Percentiles rank a stretch among this genome's conserved stretches.
Evolutionary conservation across 1,139 yeast species (phyloP).

Genomic region (Pichia sp.): DNA sequence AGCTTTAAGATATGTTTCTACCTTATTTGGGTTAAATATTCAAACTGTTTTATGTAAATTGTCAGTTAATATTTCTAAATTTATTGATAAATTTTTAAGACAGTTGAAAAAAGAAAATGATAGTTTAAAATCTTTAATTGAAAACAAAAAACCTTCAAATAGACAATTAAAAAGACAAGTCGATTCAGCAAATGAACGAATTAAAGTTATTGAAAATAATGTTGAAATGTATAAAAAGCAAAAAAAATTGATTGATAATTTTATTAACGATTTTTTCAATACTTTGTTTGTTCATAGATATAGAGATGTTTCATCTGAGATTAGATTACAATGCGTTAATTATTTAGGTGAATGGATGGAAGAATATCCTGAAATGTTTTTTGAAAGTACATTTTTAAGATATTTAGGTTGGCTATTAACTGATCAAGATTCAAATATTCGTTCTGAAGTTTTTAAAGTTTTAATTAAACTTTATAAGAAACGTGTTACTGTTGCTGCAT

Average conservation of each 20-base stretch:
- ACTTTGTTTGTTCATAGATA: conserved; percentile 71
- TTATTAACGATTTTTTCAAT: conserved; percentile 59
- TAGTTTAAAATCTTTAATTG: conserved; percentile 13
- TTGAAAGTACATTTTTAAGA: conserved; percentile 63
- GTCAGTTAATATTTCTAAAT: conserved; percentile 39
- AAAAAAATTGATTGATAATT: conserved; percentile 46
- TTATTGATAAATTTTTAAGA: conserved; percentile 40
- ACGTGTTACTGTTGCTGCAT: conserved; percentile 22
- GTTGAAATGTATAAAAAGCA: conserved; percentile 46
- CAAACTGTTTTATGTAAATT: conserved; percentile 55
- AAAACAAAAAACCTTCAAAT: conserved; percentile 19
- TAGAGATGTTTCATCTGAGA: conserved; percentile 69
- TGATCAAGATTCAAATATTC: conserved; percentile 56
- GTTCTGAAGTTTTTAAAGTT: conserved; percentile 58
- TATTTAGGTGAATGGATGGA: conserved; percentile 65
- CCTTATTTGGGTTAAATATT: conserved; percentile 52
- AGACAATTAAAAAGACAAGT: conserved; percentile 31
- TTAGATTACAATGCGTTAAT: conserved; percentile 62
- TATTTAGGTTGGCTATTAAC: conserved; percentile 82
- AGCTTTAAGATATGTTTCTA: conserved; percentile 65
- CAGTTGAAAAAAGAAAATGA: conserved; percentile 34
- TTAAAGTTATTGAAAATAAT: conserved; percentile 41
- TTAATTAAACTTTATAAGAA: conserved; percentile 43
- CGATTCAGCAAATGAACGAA: conserved; percentile 28
- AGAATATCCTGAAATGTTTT: conserved; percentile 61